Percentiles rank a stretch among this genome's conserved stretches.
Evolutionary conservation across 1,284 basidiomycete genomes (phyloP).

Genomic region (Ustilago sp.): DNA sequence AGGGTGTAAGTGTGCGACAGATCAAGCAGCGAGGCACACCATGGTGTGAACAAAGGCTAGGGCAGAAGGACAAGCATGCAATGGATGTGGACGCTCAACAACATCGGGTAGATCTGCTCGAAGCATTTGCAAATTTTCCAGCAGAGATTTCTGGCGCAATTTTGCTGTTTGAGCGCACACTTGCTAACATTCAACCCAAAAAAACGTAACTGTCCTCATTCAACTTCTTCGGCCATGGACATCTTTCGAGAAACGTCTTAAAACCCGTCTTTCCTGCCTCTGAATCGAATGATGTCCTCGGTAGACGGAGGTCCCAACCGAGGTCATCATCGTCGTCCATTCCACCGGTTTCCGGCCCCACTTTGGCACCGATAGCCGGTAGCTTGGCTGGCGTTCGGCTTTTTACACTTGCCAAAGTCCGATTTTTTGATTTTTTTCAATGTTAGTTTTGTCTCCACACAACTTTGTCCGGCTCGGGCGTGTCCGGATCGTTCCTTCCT

Average conservation of each 20-base stretch:
- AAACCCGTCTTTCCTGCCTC: no score
- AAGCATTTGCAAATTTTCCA: no score
- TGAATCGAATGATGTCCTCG: not conserved
- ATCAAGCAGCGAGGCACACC: no score
- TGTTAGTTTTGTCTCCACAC: not conserved
- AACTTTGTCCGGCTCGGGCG: not conserved
- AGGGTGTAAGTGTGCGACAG: no score
- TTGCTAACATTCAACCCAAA: no score
- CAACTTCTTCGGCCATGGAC: not conserved
- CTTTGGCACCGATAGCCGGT: constrained; percentile 1
- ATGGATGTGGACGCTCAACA: no score
- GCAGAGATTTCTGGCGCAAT: no score
- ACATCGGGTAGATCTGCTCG: no score
- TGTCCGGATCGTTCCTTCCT: not conserved
- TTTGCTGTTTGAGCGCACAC: no score
- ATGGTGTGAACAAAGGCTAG: no score
- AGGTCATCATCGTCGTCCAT: not conserved
- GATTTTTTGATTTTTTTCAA: not conserved
- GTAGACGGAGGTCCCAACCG: not conserved
- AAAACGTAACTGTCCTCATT: no score
- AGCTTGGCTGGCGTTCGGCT: not conserved
- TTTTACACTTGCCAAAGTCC: not conserved
- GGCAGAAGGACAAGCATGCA: no score
- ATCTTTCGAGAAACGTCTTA: not conserved
- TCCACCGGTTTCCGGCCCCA: constrained; percentile 7